Evolutionary conservation across 106 monocot species (phyloP).

Genomic region (Iris macrosiphon): DNA sequence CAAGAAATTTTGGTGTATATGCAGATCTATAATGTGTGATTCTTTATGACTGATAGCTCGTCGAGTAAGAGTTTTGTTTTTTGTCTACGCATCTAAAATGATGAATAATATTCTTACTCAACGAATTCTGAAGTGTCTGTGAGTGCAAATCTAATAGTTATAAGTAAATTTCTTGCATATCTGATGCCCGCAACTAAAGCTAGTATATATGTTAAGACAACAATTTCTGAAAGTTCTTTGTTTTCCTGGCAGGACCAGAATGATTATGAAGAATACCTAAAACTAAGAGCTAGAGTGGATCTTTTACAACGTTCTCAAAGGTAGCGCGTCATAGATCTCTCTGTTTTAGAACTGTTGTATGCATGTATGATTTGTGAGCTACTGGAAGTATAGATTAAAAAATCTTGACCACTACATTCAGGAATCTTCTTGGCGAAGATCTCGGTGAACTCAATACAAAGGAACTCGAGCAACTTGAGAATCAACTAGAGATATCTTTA

Average conservation of each 20-base stretch:
- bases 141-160: too few relatives aligned
- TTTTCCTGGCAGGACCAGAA: conserved; percentile 29
- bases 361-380: too few relatives aligned
- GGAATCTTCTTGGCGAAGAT: conserved; percentile 75
- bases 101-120: too few relatives aligned
- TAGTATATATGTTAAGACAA: background rate
- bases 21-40: too few relatives aligned
- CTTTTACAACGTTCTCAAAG: conserved; percentile 50
- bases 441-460: conserved; percentile 35
- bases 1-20: background rate
- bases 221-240: background rate
- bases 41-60: too few relatives aligned
- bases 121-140: too few relatives aligned
- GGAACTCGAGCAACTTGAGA: conserved; percentile 71
- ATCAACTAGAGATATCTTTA: conserved; percentile 56
- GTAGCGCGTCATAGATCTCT: conserved; percentile 8
- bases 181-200: background rate
- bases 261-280: conserved; percentile 56
- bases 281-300: conserved; percentile 54
- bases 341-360: too few relatives aligned
- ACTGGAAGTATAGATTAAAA: background rate
- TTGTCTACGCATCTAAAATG: too few relatives aligned
- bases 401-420: background rate
- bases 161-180: background rate
- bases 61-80: too few relatives aligned